Conservation (phyloP, 345 rosid species). For the Alliaria petiolata region DNA sequence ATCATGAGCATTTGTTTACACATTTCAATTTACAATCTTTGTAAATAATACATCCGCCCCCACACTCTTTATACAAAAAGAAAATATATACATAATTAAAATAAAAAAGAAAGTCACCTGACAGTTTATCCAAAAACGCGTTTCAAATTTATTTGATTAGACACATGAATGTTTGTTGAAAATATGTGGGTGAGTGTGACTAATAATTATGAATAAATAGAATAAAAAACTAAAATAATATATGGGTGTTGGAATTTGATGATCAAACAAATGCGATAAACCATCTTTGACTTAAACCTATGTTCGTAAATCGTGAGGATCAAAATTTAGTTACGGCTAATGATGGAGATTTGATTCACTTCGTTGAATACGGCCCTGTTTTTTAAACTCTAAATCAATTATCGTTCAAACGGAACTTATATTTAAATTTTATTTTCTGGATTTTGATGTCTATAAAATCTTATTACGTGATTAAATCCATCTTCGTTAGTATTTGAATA, state of each 20-base stretch:
- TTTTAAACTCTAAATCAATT: not conserved
- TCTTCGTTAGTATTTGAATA: no score
- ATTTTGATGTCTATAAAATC: not conserved
- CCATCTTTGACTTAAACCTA: constrained; percentile 10
- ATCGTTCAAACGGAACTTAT: not conserved
- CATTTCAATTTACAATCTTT: not conserved
- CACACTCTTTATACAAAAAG: not conserved
- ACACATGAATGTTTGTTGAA: not conserved
- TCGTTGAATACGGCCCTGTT: not conserved
- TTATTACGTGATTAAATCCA: not conserved
- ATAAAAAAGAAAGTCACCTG: not conserved
- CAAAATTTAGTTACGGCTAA: no score
- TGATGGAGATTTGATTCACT: constrained; percentile 13
- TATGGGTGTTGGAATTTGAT: constrained; percentile 9
- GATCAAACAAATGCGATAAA: constrained; percentile 5
- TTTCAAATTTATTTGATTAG: not conserved
- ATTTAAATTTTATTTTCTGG: not conserved
- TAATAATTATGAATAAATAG: not conserved
- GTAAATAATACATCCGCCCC: not conserved
- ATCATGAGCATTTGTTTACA: not conserved
- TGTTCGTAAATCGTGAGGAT: no score
- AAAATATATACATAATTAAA: no score
- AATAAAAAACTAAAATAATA: not conserved
- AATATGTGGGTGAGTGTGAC: not conserved
- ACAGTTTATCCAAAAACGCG: constrained; percentile 2